Conservation (phyloP, 1,139 yeast genomes). For the Taiozyma sp. region DNA sequence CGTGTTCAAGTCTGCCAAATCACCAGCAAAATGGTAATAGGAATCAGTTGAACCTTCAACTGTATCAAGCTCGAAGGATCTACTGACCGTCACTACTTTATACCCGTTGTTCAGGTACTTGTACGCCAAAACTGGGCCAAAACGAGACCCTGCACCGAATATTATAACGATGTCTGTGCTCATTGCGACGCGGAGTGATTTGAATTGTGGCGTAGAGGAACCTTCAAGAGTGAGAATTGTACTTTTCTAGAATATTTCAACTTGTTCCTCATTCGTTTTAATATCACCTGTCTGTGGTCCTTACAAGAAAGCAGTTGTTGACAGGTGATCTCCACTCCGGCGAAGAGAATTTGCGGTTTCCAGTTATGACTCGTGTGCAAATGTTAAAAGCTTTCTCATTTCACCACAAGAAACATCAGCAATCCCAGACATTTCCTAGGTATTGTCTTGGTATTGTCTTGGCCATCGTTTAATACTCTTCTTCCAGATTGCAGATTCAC, state of each 20-base stretch:
- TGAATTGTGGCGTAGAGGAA: neutral
- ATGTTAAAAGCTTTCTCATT: neutral
- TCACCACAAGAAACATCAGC: no score
- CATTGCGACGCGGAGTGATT: neutral
- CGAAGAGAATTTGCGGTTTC: neutral
- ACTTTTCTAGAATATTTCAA: neutral
- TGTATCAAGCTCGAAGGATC: neutral
- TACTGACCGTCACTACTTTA: conserved; percentile 6
- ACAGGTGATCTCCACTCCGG: neutral
- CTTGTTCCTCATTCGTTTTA: neutral
- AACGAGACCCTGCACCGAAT: conserved; percentile 4
- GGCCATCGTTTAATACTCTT: no score
- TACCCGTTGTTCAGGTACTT: conserved; percentile 2
- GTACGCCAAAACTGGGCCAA: neutral
- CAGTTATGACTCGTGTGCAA: no score
- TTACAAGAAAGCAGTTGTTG: neutral
- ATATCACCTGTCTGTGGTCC: neutral
- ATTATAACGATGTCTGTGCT: neutral
- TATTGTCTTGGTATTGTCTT: no score
- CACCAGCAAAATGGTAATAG: conserved; percentile 2
- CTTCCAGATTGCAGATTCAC: neutral
- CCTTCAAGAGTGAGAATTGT: neutral
- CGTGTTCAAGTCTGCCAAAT: neutral
- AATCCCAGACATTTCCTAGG: no score
- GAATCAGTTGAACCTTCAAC: neutral